Base-by-base conservation (phyloP, 805 yeast species). In the Zygosaccharomyces siamensis region DNA sequence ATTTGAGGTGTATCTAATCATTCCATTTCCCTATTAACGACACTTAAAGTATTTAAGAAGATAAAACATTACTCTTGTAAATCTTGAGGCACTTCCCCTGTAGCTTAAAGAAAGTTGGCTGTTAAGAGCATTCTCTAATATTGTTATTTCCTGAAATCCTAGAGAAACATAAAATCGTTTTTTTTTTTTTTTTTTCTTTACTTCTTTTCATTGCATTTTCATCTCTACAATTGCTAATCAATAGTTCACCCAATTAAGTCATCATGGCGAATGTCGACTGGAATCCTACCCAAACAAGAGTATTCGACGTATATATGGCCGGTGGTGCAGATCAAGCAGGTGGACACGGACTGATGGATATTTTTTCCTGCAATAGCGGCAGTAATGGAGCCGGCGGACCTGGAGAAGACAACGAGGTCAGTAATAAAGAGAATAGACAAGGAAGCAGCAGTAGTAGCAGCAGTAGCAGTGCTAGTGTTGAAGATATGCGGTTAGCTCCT, bases 221-320 rank as follows among this genome's bases (percentile, higher is more conserved):
- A 18, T 37, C 36, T 21, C 30, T n/a, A 7, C 26, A 10, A n/a
- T 30, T 30, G 36, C 16, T 24, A 10, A 6, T 33, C 16, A 11
- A 21, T 33, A 14, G 37, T 33, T 14, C 37, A 21, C 37, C 37
- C 37, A 11, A 18, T 21, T 33, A 33, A 33, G 30, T 12, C 44
- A 30, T 14, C 44, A 41, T 41, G 44, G 44, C 37, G 44, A 41
- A 41, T 41, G 44, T 37, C 44, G 44, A 40, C 32, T 59, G 61
- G 63, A 49, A 56, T 39, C 58, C 63, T 5, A 47, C 52, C 4
- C 53, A 51, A 26, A 47, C 63, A 0, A 52, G 60, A 20, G 59
- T 61, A 7, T 62, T 62, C 43, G 67, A 62, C 45, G 63, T 62
- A 2, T 61, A 57, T 47, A 51, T 54, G 48, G 53, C 56, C 18